phyloP scores from a whole-genome alignment of 2,329 filamentous ascomycete genomes.

The Fusarium sp. region DNA sequence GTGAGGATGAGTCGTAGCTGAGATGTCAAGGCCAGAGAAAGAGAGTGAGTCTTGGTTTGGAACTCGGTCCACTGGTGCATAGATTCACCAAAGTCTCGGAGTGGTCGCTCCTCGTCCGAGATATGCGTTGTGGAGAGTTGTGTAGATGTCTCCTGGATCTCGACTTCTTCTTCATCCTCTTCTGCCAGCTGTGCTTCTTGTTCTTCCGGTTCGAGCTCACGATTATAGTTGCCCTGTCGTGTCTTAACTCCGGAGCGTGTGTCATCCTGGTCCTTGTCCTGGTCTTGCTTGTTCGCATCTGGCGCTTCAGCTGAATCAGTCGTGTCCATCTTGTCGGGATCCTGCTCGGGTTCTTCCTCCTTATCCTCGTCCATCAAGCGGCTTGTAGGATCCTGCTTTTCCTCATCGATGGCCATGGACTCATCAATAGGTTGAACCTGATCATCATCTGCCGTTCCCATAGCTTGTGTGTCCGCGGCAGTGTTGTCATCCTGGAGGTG shows the following conservation, averaged over 20 bases:
- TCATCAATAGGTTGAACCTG: slow-evolving; percentile 89
- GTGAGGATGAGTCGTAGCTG: slow-evolving; percentile 96
- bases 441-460: slow-evolving; percentile 89
- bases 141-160: slow-evolving; percentile 65
- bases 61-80: slow-evolving; percentile 86
- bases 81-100: slow-evolving; percentile 66
- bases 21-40: slow-evolving; percentile 90
- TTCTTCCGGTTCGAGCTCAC: slow-evolving; percentile 59
- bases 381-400: slow-evolving; percentile 64
- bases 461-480: slow-evolving; percentile 87
- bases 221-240: slow-evolving; percentile 68
- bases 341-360: slow-evolving; percentile 58
- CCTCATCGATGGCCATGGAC: slow-evolving; percentile 84
- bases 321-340: slow-evolving; percentile 59
- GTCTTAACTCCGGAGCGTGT: slow-evolving; percentile 71
- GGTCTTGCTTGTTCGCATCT: slow-evolving; percentile 56
- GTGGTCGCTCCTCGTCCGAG: slow-evolving; percentile 54
- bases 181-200: slow-evolving; percentile 58
- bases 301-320: slow-evolving; percentile 48
- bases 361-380: slow-evolving; percentile 67
- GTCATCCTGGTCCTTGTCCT: slow-evolving; percentile 63
- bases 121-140: slow-evolving; percentile 82
- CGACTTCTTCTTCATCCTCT: slow-evolving; percentile 61
- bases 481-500: slow-evolving; percentile 88
- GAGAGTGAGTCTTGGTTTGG: slow-evolving; percentile 84